phyloP scores from a whole-genome alignment of 495 filamentous ascomycete genomes.

The Neurospora tetraspora region DNA sequence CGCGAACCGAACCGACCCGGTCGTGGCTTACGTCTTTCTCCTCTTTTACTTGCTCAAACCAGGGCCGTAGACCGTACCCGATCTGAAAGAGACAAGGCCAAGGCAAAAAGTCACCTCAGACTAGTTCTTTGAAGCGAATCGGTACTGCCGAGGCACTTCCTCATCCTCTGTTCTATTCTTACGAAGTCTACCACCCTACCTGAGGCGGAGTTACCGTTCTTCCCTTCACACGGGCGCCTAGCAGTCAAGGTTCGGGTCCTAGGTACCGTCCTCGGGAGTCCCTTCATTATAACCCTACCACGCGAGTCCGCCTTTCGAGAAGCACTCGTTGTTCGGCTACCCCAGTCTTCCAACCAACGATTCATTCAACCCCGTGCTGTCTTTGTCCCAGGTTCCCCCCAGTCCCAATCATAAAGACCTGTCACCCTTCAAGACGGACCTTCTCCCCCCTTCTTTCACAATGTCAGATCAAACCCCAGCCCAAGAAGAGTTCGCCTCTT shows the following conservation, averaged over 20 bases:
- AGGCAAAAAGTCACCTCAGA: not conserved
- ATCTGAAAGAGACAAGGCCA: not conserved
- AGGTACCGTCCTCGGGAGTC: not conserved
- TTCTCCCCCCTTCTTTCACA: slow-evolving; percentile 20
- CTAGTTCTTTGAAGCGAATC: not conserved
- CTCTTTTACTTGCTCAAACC: not conserved
- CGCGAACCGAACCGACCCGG: not conserved
- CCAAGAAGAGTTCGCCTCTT: slow-evolving; percentile 75
- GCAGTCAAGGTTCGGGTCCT: not conserved
- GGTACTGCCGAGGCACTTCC: not conserved
- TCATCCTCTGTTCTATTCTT: not conserved
- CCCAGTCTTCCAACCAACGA: not conserved
- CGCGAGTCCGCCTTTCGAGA: not conserved
- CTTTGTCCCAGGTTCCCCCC: not conserved
- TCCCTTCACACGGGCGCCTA: not conserved
- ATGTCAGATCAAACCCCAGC: slow-evolving; percentile 53
- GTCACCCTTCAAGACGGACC: not conserved
- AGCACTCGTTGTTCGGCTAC: not conserved
- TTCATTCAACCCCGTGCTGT: not conserved
- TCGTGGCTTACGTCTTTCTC: not conserved
- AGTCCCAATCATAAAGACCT: not conserved
- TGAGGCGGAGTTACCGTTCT: not conserved
- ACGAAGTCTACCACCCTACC: not conserved
- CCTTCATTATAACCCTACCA: not conserved
- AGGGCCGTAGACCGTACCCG: not conserved